Evolutionary conservation across 2,329 filamentous ascomycete species (phyloP).

Genomic region (Berkeleyomyces rouxiae): DNA sequence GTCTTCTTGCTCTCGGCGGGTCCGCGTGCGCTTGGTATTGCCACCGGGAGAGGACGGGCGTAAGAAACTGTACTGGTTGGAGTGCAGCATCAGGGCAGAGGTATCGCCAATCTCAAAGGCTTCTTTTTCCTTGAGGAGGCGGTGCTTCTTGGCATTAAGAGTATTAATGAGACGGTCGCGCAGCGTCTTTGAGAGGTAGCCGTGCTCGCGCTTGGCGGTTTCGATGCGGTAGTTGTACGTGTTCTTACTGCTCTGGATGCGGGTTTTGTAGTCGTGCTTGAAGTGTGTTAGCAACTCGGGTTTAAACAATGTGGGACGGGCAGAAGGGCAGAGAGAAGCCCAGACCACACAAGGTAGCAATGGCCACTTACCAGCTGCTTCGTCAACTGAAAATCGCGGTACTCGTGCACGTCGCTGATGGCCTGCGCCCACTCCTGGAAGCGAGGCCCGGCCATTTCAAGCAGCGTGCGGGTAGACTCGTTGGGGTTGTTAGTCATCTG

Average conservation of each 20-base stretch:
- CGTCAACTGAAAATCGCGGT: constrained; percentile 68
- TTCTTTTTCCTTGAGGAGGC: constrained; percentile 49
- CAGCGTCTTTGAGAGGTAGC: constrained; percentile 40
- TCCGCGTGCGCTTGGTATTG: constrained; percentile 45
- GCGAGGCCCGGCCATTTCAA: constrained; percentile 64
- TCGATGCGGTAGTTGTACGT: constrained; percentile 45
- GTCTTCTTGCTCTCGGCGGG: constrained; percentile 45
- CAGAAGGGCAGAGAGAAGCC: background rate
- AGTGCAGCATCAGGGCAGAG: constrained; percentile 47
- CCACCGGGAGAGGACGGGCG: constrained; percentile 49
- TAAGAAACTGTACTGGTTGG: constrained; percentile 49
- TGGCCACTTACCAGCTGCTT: constrained; percentile 53
- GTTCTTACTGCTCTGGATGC: constrained; percentile 40
- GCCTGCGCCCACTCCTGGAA: constrained; percentile 76
- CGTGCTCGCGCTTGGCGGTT: constrained; percentile 45
- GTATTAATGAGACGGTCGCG: constrained; percentile 51
- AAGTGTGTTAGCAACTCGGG: background rate
- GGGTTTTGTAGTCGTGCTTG: constrained; percentile 47
- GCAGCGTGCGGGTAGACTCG: constrained; percentile 35
- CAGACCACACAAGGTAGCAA: background rate
- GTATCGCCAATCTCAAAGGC: constrained; percentile 50
- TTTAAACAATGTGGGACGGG: background rate
- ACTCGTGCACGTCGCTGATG: constrained; percentile 75
- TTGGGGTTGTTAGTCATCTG: constrained; percentile 24
- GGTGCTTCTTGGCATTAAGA: constrained; percentile 46